phyloP scores from a whole-genome alignment of 2,329 filamentous ascomycete species.

The Fusarium nematophilum region DNA sequence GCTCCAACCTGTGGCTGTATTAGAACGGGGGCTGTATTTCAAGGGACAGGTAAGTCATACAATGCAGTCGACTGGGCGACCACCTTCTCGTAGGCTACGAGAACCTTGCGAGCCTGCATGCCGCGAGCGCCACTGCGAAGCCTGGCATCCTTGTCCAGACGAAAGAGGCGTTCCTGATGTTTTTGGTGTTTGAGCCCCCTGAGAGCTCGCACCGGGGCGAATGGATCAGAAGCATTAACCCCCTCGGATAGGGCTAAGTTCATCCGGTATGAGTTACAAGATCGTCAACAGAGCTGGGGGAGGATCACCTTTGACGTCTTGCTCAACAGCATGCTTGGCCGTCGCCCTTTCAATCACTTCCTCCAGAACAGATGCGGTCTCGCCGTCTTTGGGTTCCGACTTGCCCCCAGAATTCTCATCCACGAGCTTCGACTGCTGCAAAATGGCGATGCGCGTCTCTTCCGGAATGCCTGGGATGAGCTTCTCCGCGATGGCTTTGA shows the following conservation, averaged over 20 bases:
- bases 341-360: conserved; percentile 73
- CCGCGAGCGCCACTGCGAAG: conserved; percentile 81
- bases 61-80: conserved; percentile 66
- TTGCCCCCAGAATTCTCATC: conserved; percentile 47
- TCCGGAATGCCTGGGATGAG: conserved; percentile 81
- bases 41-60: conserved; percentile 51
- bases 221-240: conserved; percentile 66
- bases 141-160: conserved; percentile 78
- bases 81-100: conserved; percentile 75
- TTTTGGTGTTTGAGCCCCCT: conserved; percentile 72
- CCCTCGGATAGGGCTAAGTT: conserved; percentile 65
- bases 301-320: conserved; percentile 68
- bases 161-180: conserved; percentile 71
- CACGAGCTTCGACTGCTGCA: conserved; percentile 71
- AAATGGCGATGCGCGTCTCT: conserved; percentile 71
- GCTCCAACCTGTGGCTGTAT: conserved; percentile 52
- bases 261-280: conserved; percentile 26
- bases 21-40: not conserved
- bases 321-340: conserved; percentile 65
- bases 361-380: conserved; percentile 65
- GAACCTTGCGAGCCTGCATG: conserved; percentile 77
- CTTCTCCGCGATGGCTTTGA: conserved; percentile 81
- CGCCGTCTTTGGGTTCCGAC: conserved; percentile 6
- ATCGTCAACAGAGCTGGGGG: accelerated
- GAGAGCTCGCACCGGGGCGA: conserved; percentile 69